Conservation (phyloP, 768 basidiomycete species). For the Termitomyces sp. region DNA sequence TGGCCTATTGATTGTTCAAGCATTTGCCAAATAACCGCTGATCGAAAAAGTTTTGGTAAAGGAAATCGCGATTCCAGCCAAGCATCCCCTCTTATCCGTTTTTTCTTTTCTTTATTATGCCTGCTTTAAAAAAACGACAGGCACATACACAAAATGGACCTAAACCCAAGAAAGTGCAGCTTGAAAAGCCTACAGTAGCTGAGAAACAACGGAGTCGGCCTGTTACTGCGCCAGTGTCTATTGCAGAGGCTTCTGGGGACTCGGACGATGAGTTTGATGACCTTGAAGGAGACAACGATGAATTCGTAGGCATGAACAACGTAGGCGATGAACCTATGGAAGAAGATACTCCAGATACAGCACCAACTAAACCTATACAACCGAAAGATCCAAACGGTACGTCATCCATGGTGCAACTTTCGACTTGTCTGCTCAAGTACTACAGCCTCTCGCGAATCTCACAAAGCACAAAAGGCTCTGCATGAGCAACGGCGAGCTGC, state of each 20-base stretch:
- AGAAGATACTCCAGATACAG: conserved; percentile 23
- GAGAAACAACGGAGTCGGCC: conserved; percentile 44
- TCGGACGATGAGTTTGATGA: conserved; percentile 35
- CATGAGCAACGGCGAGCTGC: conserved; percentile 67
- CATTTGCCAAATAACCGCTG: conserved; percentile 7
- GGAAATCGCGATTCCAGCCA: neutral
- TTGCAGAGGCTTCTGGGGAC: conserved; percentile 30
- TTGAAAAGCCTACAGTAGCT: conserved; percentile 25
- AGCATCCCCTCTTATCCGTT: neutral
- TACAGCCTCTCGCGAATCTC: conserved; percentile 60
- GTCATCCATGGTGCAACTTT: conserved; percentile 15
- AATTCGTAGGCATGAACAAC: conserved; percentile 25
- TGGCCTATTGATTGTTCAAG: conserved; percentile 1
- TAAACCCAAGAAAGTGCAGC: conserved; percentile 46
- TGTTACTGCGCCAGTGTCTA: conserved; percentile 36
- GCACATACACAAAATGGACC: conserved; percentile 41
- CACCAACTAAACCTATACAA: conserved; percentile 13
- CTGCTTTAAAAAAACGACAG: conserved; percentile 44
- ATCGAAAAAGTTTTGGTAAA: conserved; percentile 12
- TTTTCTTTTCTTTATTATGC: conserved; percentile 22
- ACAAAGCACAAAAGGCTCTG: conserved; percentile 62
- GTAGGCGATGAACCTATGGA: conserved; percentile 25
- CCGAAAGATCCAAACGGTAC: conserved; percentile 59
- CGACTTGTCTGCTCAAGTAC: neutral
- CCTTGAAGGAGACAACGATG: conserved; percentile 27